phyloP scores from a whole-genome alignment of 2,329 filamentous ascomycete genomes.

The Diaporthe aspalathi region DNA sequence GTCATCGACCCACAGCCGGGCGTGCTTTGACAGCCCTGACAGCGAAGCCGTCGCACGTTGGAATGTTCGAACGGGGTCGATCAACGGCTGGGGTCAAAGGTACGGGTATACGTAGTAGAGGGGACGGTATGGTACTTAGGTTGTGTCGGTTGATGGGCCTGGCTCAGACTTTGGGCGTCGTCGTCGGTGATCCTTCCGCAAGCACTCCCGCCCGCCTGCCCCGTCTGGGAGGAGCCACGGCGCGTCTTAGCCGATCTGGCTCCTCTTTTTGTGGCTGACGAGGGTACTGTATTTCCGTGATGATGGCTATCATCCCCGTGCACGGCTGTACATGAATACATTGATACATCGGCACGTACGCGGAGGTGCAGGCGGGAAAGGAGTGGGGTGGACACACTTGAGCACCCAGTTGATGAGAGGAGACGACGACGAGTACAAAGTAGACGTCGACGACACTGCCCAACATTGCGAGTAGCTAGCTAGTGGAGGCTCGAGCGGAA shows the following conservation, averaged over 20 bases:
- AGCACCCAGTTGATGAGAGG: conserved; percentile 9
- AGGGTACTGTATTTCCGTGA: not conserved
- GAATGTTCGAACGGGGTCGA: conserved; percentile 17
- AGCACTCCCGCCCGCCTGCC: not conserved
- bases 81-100: conserved; percentile 23
- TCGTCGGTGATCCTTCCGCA: conserved; percentile 13
- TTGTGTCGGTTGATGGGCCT: conserved; percentile 2
- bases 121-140: not conserved
- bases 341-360: not conserved
- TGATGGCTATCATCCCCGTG: not conserved
- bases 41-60: conserved; percentile 18
- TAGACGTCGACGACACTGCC: conserved; percentile 18
- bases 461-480: conserved; percentile 12
- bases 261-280: not conserved
- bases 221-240: not conserved
- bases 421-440: conserved; percentile 12
- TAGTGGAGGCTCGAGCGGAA: conserved; percentile 25
- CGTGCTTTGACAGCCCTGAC: conserved; percentile 31
- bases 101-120: not conserved
- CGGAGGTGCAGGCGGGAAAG: not conserved
- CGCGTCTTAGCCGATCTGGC: not conserved
- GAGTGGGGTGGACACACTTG: not conserved
- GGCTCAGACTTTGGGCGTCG: conserved; percentile 5
- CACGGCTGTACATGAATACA: not conserved
- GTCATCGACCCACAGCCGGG: conserved; percentile 25